Base-by-base conservation (phyloP, 2,329 filamentous ascomycete genomes). In the Alternaria metachromatica region DNA sequence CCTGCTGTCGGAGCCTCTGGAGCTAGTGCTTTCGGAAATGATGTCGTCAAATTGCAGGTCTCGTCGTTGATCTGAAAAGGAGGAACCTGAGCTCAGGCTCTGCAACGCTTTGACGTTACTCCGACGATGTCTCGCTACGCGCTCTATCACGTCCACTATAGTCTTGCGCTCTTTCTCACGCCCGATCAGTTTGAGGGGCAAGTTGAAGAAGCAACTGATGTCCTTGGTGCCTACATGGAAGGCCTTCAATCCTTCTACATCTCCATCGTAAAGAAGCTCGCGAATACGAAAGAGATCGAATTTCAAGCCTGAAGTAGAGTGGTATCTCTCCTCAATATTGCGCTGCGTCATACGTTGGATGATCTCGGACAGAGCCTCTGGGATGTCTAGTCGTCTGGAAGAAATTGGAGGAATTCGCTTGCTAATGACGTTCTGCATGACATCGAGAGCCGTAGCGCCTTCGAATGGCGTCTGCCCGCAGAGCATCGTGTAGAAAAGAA, bases 321-420 rank as follows among this genome's bases (percentile, higher is more conserved):
- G 91, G 77, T 97, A 98, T 13, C 95, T 89, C 62, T 97, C 94
- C 60, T 89, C 87, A 12, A 97, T 92, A 63, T 90, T 92, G 80
- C 96, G 97, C 64, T 93, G 90, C 0, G 94, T 97, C 87, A 96
- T 97, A 77, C 94, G 96, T 76, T 95, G 91, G 44, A 98, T 93
- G 46, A 97, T 91, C 30, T 88, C 87, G 1, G 92, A 92, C 45
- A 97, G 84, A 8, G 91, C 90, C 62, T 96, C 92, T 0, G 95
- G 95, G 6, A 97, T 85, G 75, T 97, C 95, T 64, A 93, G 86
- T 55, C 95, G 88, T 48, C 93, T 88, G 4, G 88, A 88, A 4
- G 93, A 92, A 9, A 96, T 89, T 41, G 89, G 89, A 5, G 92
- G 89, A 67, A 97, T 89, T 49, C 92, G 89, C 67, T 91, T 90